Percentiles rank a stretch among this genome's conserved stretches.
Evolutionary conservation across 139 green algal genomes (phyloP).

Genomic region (Coccomyxa sp.): DNA sequence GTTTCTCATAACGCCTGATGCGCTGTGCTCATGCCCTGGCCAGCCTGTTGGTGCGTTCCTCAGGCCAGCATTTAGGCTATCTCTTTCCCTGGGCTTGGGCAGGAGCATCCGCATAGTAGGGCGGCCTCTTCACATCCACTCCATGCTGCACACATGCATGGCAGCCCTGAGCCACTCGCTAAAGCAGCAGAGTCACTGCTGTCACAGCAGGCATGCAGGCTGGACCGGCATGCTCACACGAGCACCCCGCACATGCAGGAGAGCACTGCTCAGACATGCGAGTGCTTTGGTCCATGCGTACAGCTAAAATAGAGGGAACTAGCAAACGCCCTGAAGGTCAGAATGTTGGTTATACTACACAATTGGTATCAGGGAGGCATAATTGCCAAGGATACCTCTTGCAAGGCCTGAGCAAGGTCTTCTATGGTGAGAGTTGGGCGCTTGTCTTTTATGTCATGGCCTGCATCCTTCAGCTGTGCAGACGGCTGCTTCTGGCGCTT

Average conservation of each 20-base stretch:
- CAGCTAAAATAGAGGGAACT: too few relatives aligned
- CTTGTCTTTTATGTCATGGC: slow-evolving; percentile 30
- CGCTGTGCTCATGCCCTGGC: too few relatives aligned
- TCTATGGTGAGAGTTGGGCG: slow-evolving; percentile 28
- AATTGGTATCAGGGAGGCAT: neutral
- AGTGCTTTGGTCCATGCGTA: too few relatives aligned
- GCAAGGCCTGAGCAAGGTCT: slow-evolving; percentile 34
- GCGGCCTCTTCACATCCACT: slow-evolving; percentile 21
- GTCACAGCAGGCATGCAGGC: too few relatives aligned
- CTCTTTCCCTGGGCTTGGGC: neutral
- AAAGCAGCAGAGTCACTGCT: neutral
- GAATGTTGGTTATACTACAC: neutral
- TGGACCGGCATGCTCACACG: too few relatives aligned
- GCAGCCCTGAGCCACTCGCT: slow-evolving; percentile 1
- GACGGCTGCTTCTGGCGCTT: slow-evolving; percentile 20
- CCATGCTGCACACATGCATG: slow-evolving; percentile 35
- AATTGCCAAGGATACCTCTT: slow-evolving; percentile 23
- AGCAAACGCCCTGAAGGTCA: too few relatives aligned
- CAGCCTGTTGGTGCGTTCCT: too few relatives aligned
- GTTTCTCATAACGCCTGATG: too few relatives aligned
- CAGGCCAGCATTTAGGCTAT: too few relatives aligned
- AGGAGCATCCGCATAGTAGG: slow-evolving; percentile 23
- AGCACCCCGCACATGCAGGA: too few relatives aligned
- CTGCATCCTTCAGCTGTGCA: slow-evolving; percentile 23
- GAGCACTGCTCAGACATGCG: neutral